These are phyloP conservation scores for Lepidium africanum DNA, from an alignment of 345 rosid genomes.

Conservation along the genomic window DNA sequence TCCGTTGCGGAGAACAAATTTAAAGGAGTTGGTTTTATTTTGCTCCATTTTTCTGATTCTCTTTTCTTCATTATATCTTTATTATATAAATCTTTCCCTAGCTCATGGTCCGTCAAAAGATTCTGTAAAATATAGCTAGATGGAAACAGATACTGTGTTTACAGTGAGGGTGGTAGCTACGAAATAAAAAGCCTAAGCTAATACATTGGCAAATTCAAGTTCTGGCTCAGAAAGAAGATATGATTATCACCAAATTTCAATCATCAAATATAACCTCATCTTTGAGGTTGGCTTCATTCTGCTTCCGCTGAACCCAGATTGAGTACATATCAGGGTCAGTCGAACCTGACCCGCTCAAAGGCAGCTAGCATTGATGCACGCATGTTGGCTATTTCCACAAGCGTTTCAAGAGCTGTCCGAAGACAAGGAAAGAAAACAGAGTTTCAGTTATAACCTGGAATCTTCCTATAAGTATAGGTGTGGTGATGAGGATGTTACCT, in stretches of 20 bases:
- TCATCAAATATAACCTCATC: not conserved
- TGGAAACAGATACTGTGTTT: not conserved
- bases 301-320: not conserved
- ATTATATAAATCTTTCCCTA: not conserved
- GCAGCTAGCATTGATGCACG: slow-evolving; percentile 52
- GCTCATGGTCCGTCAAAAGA: not conserved
- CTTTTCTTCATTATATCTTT: not conserved
- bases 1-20: not conserved
- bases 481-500: slow-evolving; percentile 38
- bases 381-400: slow-evolving; percentile 72
- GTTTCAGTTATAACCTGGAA: not conserved
- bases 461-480: not conserved
- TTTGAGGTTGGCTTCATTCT: not conserved
- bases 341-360: slow-evolving; percentile 27
- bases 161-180: not conserved
- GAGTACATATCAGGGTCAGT: not conserved
- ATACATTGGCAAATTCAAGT: not conserved
- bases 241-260: not conserved
- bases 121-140: not conserved
- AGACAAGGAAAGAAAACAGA: not conserved
- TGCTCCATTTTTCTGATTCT: not conserved
- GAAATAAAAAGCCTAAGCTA: not conserved
- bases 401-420: slow-evolving; percentile 62
- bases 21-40: not conserved
- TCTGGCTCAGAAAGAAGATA: not conserved